Evolutionary conservation across 176 grass and related monocot genomes (phyloP), one percentile per base, ranked within the genome.

Genomic region (Poa annua): DNA sequence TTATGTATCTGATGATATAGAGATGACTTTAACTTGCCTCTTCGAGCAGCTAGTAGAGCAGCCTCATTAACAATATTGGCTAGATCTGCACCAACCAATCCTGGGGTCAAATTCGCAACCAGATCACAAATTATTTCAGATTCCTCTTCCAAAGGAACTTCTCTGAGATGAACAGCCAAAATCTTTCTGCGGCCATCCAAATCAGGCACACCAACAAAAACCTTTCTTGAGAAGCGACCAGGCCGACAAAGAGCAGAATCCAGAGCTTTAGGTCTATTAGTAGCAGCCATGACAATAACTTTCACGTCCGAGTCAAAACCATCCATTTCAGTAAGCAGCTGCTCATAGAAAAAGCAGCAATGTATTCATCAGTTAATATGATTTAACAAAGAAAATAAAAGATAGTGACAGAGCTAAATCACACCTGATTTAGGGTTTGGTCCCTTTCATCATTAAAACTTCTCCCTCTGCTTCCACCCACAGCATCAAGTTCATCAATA

Each of bases 241-340:
- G 92, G 92, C 42, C 96, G 85, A 47, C 92, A 94, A 51, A 98
- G 85, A 66, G 96, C 96, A 42, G 89, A 81, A 83, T 95, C 96
- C 72, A 98, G 74, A 83, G 92, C 90, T 71, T 92, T 92, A 60
- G 96, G 88, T 32, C 96, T 91, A 85, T 98, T 98, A 68, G 92
- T 98, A 44, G 96, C 96, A 84, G 87, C 96, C 80, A 98, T 89
- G 59, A 98, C 92, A 41, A 98, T 93, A 79, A 98, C 91, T 95
- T 98, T 92, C 65, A 88, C 84, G 62, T 95, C 96, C 7, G 91
- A 95, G 70, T 98, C 88, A 53, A 98, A 98, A 56, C 96, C 92
- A 86, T 98, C 96, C 96, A 98, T 95, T 87, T 95, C 92, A 1
- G 96, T 98, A 71, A 98, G 90, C 53, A 98, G 86, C 96, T 98